A percentile compares a stretch with the other conserved stretches of the same genome.
Conservation (phyloP, 371 early-diverging fungal species). For the Saksenaea oblongispora region DNA sequence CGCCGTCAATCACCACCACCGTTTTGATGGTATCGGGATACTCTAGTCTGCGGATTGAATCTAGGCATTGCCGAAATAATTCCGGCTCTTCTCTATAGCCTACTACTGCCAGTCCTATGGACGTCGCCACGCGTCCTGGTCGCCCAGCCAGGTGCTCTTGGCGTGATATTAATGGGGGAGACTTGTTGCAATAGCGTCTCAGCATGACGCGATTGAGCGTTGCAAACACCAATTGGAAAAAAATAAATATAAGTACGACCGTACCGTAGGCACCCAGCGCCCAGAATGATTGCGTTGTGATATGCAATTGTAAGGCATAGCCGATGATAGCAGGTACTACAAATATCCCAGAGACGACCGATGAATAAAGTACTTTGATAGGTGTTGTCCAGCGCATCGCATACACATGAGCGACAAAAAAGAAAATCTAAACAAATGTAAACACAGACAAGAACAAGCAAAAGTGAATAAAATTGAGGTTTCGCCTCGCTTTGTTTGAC, state of each 20-base stretch:
- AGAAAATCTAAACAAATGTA: background rate
- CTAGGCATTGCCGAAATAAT: conserved; percentile 57
- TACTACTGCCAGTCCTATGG: conserved; percentile 52
- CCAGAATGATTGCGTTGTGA: conserved; percentile 31
- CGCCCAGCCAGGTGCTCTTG: background rate
- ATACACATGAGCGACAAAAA: background rate
- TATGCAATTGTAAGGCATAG: conserved; percentile 35
- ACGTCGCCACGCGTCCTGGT: conserved; percentile 22
- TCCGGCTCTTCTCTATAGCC: conserved; percentile 67
- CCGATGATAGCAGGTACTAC: conserved; percentile 48
- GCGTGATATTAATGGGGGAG: conserved; percentile 11
- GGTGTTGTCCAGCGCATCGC: conserved; percentile 40
- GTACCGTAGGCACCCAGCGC: conserved; percentile 48
- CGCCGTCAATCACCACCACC: conserved; percentile 63
- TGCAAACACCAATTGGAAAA: conserved; percentile 44
- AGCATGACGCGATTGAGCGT: conserved; percentile 38
- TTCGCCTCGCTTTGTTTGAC: conserved; percentile 5
- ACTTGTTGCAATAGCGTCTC: conserved; percentile 14
- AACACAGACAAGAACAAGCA: background rate
- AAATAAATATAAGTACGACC: conserved; percentile 41
- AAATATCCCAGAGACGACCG: conserved; percentile 40
- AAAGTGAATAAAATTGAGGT: background rate
- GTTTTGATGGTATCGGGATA: conserved; percentile 58
- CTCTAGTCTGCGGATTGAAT: conserved; percentile 50
- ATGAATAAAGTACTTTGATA: conserved; percentile 43